Conservation (phyloP, 768 basidiomycete species). For the Trametes elegans region DNA sequence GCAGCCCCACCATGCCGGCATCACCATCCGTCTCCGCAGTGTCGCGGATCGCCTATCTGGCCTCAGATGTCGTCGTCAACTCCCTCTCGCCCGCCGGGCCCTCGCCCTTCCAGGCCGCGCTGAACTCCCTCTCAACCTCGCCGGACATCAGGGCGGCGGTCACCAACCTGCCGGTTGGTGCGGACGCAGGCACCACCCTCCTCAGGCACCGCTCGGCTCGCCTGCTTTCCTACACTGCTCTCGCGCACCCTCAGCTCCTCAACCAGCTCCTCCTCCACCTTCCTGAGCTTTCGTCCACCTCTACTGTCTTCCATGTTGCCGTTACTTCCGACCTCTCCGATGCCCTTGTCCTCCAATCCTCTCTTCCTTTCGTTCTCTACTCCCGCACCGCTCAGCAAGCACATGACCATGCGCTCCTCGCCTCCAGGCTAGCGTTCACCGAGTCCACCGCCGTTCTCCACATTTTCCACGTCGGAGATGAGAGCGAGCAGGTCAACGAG, state of each 20-base stretch:
- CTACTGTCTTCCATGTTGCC: constrained; percentile 73
- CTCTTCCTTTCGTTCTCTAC: constrained; percentile 78
- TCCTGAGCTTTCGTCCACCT: constrained; percentile 59
- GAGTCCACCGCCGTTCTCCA: constrained; percentile 83
- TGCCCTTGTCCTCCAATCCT: constrained; percentile 72
- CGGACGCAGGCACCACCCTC: constrained; percentile 60
- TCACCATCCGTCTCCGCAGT: constrained; percentile 39
- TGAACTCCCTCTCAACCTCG: constrained; percentile 6
- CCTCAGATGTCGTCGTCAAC: constrained; percentile 66
- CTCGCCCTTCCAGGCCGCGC: constrained; percentile 44
- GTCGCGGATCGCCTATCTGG: constrained; percentile 67
- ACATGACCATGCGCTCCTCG: constrained; percentile 87
- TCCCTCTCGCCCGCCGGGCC: constrained; percentile 43
- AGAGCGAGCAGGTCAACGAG: constrained; percentile 43
- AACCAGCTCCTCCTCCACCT: constrained; percentile 67
- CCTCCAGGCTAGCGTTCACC: constrained; percentile 70
- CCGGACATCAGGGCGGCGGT: constrained; percentile 21
- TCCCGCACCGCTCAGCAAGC: constrained; percentile 78
- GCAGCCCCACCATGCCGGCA: constrained; percentile 12
- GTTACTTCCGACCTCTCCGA: constrained; percentile 63
- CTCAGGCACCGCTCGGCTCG: constrained; percentile 41
- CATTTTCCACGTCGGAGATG: constrained; percentile 57
- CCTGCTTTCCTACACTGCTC: constrained; percentile 61
- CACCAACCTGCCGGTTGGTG: constrained; percentile 58
- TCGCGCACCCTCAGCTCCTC: constrained; percentile 48